Percentiles rank a stretch among this genome's conserved stretches.
Conservation (phyloP, 2,329 filamentous ascomycete species). For the Blastomyces emzantsi region DNA sequence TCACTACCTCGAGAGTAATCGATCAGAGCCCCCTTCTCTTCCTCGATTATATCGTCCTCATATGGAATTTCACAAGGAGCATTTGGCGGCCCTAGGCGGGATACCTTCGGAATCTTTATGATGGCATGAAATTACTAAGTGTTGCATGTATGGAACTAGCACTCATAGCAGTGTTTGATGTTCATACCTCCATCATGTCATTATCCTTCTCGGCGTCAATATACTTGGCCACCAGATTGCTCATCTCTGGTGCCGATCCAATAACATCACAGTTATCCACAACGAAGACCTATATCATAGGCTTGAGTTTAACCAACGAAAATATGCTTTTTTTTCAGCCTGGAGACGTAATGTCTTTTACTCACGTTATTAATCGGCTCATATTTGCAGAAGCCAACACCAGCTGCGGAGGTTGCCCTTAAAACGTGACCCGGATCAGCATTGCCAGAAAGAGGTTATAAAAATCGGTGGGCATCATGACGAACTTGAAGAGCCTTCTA, state of each 20-base stretch:
- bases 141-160: neutral
- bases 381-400: conserved; percentile 20
- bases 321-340: neutral
- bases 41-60: conserved; percentile 16
- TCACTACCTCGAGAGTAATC: conserved; percentile 1
- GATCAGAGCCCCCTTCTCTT: conserved; percentile 13
- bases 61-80: conserved; percentile 12
- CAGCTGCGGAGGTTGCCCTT: conserved; percentile 1
- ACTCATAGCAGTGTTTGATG: neutral
- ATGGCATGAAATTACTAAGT: neutral
- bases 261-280: conserved; percentile 20
- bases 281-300: conserved; percentile 20
- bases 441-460: neutral
- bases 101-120: conserved; percentile 23
- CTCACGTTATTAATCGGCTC: conserved; percentile 20
- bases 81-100: conserved; percentile 20
- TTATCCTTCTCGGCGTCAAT: conserved; percentile 26
- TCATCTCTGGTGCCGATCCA: conserved; percentile 12
- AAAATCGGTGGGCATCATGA: neutral
- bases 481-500: conserved; percentile 19
- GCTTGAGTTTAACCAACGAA: neutral
- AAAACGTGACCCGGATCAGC: neutral
- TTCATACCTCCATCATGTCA: conserved; percentile 27
- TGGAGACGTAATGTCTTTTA: neutral
- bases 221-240: conserved; percentile 17